Percentiles rank a stretch among this genome's conserved stretches.
phyloP scores from a whole-genome alignment of 2,329 filamentous ascomycete genomes.

The Graphilbum fragrans region DNA sequence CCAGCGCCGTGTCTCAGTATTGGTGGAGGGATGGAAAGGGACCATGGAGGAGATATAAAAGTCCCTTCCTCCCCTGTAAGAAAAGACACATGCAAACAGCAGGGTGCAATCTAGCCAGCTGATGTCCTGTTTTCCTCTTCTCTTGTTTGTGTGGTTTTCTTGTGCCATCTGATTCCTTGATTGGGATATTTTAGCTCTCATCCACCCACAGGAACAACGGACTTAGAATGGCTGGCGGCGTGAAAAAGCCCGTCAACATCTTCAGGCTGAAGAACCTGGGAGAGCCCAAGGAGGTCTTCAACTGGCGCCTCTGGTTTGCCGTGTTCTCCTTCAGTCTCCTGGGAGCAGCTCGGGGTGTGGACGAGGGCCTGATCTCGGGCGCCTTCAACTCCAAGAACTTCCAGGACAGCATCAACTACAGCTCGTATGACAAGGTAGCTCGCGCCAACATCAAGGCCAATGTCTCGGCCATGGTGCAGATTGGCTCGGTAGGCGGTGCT shows the following conservation, averaged over 20 bases:
- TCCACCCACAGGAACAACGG: too few relatives aligned
- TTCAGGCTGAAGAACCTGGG: constrained; percentile 52
- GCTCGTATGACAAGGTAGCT: constrained; percentile 35
- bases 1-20: too few relatives aligned
- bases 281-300: constrained; percentile 59
- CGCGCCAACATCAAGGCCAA: constrained; percentile 62
- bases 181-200: too few relatives aligned
- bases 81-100: too few relatives aligned
- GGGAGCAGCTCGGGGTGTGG: constrained; percentile 66
- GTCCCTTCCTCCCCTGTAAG: too few relatives aligned
- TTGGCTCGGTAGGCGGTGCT: constrained; percentile 58
- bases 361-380: constrained; percentile 67
- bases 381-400: constrained; percentile 58
- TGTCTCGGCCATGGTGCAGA: constrained; percentile 71
- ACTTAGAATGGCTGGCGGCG: not conserved
- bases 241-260: constrained; percentile 45
- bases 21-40: too few relatives aligned
- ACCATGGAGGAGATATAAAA: too few relatives aligned
- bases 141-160: too few relatives aligned
- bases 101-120: too few relatives aligned
- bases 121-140: too few relatives aligned
- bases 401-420: constrained; percentile 44
- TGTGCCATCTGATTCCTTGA: too few relatives aligned
- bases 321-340: constrained; percentile 63
- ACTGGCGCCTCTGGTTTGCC: constrained; percentile 69